Percentiles rank a stretch among this genome's conserved stretches.
These are phyloP conservation scores for Coemansia asiatica DNA, from an alignment of 192 early-diverging fungal genomes.

Conservation along the genomic window DNA sequence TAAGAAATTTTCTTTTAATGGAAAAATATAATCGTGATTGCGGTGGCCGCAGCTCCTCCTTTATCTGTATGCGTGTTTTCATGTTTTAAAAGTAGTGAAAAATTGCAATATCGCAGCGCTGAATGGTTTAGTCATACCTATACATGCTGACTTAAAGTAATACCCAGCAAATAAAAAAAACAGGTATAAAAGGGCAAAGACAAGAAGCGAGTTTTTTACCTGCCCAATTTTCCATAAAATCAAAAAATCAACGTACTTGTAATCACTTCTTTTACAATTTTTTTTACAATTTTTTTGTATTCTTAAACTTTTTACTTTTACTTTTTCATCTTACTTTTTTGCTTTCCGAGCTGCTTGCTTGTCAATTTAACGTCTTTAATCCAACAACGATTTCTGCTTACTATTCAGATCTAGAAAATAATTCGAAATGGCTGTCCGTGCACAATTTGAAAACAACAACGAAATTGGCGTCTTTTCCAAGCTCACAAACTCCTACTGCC, in stretches of 20 bases:
- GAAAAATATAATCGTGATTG: background rate
- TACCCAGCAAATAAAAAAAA: too few relatives aligned
- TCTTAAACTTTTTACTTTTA: constrained; percentile 4
- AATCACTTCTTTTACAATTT: background rate
- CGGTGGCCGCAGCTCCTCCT: background rate
- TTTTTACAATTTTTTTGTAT: constrained; percentile 6
- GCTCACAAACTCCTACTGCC: constrained; percentile 97
- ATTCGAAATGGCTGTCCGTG: constrained; percentile 58
- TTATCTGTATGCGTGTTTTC: background rate
- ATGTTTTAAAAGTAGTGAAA: background rate
- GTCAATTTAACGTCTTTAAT: constrained; percentile 1
- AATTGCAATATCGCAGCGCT: background rate
- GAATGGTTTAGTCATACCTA: background rate
- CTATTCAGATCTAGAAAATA: background rate
- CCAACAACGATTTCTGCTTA: background rate
- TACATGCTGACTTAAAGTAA: too few relatives aligned
- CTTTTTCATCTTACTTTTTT: background rate
- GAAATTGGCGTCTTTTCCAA: constrained; percentile 98
- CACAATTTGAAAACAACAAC: constrained; percentile 99
- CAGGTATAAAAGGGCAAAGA: background rate
- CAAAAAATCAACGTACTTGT: constrained; percentile 3
- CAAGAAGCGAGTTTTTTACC: too few relatives aligned
- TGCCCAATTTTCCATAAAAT: background rate
- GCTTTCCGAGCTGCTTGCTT: background rate
- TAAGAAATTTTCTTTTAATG: background rate